phyloP scores from a whole-genome alignment of 2,329 filamentous ascomycete genomes.

The Pseudopithomyces maydicus region DNA sequence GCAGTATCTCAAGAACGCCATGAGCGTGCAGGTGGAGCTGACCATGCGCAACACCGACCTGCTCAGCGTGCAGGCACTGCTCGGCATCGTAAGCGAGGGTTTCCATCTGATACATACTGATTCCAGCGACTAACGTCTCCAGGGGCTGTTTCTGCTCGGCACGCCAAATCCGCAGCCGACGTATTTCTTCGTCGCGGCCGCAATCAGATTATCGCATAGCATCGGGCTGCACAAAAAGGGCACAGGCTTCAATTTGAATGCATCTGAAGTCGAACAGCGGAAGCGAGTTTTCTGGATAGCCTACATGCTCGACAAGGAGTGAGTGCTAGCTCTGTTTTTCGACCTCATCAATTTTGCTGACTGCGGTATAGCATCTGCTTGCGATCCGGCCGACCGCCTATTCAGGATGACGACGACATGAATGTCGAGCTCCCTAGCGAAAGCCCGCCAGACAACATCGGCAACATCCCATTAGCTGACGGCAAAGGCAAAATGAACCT shows the following conservation, averaged over 20 bases:
- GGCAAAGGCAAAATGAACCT: conserved; percentile 93
- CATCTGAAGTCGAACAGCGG: conserved; percentile 90
- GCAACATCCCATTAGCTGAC: conserved; percentile 88
- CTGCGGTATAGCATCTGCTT: conserved; percentile 62
- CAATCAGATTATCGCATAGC: conserved; percentile 87
- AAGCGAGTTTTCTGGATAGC: conserved; percentile 80
- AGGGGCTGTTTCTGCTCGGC: conserved; percentile 88
- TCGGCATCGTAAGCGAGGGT: conserved; percentile 72
- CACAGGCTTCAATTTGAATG: conserved; percentile 89
- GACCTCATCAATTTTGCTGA: conserved; percentile 14
- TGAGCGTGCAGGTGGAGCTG: conserved; percentile 89
- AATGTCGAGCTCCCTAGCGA: conserved; percentile 94
- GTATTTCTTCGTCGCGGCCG: conserved; percentile 87
- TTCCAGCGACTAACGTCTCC: conserved; percentile 21
- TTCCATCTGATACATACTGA: neutral
- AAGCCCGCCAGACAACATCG: conserved; percentile 88
- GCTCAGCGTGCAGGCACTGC: conserved; percentile 87
- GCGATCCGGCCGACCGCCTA: conserved; percentile 72
- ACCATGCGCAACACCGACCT: conserved; percentile 96
- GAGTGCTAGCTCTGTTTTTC: conserved; percentile 17
- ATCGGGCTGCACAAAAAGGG: conserved; percentile 95
- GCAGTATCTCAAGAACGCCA: conserved; percentile 94
- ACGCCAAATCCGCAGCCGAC: conserved; percentile 96
- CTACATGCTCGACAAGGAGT: conserved; percentile 75
- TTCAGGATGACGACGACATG: conserved; percentile 83